Evolutionary conservation across 208 protist genomes (phyloP), one percentile per base, ranked within the genome.

Genomic region (Crithidia bombi): DNA sequence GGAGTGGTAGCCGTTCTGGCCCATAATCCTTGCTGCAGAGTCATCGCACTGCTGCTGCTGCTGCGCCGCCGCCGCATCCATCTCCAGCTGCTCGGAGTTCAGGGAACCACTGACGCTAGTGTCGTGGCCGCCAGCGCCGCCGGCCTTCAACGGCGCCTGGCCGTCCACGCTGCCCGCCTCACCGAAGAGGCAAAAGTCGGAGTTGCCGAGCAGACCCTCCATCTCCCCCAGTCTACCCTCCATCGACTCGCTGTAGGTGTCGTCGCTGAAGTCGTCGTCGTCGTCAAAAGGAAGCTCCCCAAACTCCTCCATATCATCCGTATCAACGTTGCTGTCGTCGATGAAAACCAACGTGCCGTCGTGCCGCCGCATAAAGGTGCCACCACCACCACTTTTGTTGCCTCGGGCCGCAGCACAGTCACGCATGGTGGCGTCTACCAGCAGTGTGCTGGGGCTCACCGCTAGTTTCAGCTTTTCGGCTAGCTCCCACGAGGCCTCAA

Each of bases 281-380:
- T 59, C 43, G 36, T 64, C 61, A 5, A 75, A 47, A 0, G n/a
- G 59, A 38, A 28, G 49, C 33, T 56, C 58, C 38, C 12, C 32
- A 21, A 39, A 54, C 17, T 49, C 54, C 5, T 17, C 19, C 33
- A 54, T 33, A n/a, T 5, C 46, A 11, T 6, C 26, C 11, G 26
- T 47, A 4, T 11, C 3, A 14, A 2, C 3, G 28, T 17, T 28
- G 28, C 25, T 32, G 41, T 33, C 1, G 10, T 76, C 70, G 21
- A 69, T 5, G n/a, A 69, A 76, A 11, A 65, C 21, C 4, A 76
- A 2, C 21, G 52, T 69, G 44, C 70, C 70, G 26, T 76, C 70
- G 25, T 35, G 44, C 6, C 70, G 33, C 21, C 63, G 70, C 56
- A 76, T 46, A 23, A 76, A 76, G 43, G 52, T 35, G 23, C 55